Percentiles rank a stretch among this genome's conserved stretches.
Evolutionary conservation across 1,284 basidiomycete species (phyloP).

Genomic region (Marasmius oreades): DNA sequence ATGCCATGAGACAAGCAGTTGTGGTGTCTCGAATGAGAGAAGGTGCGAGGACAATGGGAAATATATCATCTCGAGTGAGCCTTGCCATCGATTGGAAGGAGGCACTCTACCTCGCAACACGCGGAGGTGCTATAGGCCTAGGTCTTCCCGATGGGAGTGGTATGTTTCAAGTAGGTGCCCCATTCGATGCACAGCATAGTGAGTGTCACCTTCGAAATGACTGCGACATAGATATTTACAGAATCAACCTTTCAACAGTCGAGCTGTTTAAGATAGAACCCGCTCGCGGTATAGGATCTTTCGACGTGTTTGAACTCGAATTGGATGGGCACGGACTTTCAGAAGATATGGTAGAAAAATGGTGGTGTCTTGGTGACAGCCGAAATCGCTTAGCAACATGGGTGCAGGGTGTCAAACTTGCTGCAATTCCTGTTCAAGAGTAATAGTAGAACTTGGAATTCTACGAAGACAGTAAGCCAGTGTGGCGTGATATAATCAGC

Average conservation of each 20-base stretch:
- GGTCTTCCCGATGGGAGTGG: constrained; percentile 48
- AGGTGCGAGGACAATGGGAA: constrained; percentile 37
- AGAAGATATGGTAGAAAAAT: constrained; percentile 71
- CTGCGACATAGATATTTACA: neutral
- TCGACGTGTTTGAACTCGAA: constrained; percentile 67
- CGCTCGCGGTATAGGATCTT: constrained; percentile 48
- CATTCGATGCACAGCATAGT: constrained; percentile 83
- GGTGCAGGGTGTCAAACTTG: constrained; percentile 56
- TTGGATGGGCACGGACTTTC: constrained; percentile 27
- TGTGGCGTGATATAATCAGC: no score
- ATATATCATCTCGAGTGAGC: constrained; percentile 13
- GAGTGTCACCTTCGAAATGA: constrained; percentile 25
- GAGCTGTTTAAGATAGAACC: constrained; percentile 38
- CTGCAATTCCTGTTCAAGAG: neutral
- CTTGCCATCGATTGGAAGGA: constrained; percentile 76
- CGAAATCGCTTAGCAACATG: constrained; percentile 66
- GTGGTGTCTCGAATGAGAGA: constrained; percentile 70
- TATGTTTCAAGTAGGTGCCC: constrained; percentile 59
- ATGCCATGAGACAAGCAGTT: constrained; percentile 75
- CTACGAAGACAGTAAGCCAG: neutral
- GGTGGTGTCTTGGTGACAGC: constrained; percentile 80
- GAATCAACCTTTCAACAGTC: constrained; percentile 35
- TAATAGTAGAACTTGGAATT: neutral
- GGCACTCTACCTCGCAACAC: constrained; percentile 73
- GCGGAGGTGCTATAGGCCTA: constrained; percentile 70